phyloP scores from a whole-genome alignment of 2,329 filamentous ascomycete species.

The Huntiella abstrusa region DNA sequence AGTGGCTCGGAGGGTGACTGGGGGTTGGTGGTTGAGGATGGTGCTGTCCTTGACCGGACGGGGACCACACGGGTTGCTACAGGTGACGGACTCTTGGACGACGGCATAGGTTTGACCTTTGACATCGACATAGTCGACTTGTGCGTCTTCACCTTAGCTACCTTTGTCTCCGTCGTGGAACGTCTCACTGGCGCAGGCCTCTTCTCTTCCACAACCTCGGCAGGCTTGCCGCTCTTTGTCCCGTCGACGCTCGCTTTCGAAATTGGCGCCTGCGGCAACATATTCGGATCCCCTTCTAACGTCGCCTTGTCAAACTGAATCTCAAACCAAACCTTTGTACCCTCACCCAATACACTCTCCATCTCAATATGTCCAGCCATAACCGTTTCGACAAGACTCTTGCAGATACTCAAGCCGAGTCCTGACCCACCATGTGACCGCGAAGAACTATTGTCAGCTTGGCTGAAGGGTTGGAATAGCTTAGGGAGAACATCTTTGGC shows the following conservation, averaged over 20 bases:
- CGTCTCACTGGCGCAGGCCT: too few species aligned
- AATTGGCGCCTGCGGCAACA: background rate
- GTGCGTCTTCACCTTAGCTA: background rate
- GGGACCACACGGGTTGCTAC: too few species aligned
- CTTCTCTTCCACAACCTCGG: too few species aligned
- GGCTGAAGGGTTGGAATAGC: conserved; percentile 80
- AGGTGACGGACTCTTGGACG: too few species aligned
- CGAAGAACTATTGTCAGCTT: conserved; percentile 79
- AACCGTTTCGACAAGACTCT: conserved; percentile 80
- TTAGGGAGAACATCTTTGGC: conserved; percentile 64
- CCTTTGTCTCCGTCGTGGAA: background rate
- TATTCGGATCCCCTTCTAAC: background rate
- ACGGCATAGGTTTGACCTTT: background rate
- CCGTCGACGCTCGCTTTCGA: background rate
- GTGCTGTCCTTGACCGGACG: background rate
- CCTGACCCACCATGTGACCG: conserved; percentile 84
- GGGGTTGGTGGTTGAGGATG: background rate
- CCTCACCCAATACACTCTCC: conserved; percentile 53
- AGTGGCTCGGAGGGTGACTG: conserved; percentile 1
- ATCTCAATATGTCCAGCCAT: conserved; percentile 75
- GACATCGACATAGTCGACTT: background rate
- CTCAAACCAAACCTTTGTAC: conserved; percentile 60
- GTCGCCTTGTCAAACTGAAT: conserved; percentile 57
- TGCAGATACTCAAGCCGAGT: conserved; percentile 82
- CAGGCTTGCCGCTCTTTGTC: background rate